These are phyloP conservation scores for Rickenella mellea DNA, from an alignment of 768 basidiomycete genomes.

Conservation along the genomic window DNA sequence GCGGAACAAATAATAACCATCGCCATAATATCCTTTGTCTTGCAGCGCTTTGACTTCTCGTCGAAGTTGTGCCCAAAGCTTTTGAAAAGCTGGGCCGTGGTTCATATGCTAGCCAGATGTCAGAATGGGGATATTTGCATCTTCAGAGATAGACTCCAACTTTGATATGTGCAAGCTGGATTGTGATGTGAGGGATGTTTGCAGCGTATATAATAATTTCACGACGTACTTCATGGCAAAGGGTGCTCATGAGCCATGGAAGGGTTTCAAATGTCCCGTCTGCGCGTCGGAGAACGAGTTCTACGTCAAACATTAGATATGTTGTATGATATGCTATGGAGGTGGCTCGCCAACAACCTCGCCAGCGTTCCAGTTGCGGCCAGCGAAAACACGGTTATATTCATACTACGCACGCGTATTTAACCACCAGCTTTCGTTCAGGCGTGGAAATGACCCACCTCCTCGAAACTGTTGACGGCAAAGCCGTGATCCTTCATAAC, in stretches of 20 bases:
- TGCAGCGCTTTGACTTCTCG: constrained; percentile 65
- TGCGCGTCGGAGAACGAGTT: constrained; percentile 61
- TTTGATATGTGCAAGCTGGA: constrained; percentile 75
- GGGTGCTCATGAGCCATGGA: constrained; percentile 62
- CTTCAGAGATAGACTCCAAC: constrained; percentile 21
- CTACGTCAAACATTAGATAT: constrained; percentile 25
- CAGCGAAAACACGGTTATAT: constrained; percentile 67
- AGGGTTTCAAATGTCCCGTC: constrained; percentile 53
- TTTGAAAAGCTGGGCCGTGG: constrained; percentile 69
- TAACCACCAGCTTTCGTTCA: not conserved
- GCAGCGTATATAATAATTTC: not conserved
- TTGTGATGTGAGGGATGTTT: constrained; percentile 4
- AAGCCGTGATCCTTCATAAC: constrained; percentile 78
- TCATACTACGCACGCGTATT: constrained; percentile 49
- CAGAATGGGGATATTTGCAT: not conserved
- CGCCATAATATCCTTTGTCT: constrained; percentile 70
- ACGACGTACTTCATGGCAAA: constrained; percentile 71
- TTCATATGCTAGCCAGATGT: constrained; percentile 55
- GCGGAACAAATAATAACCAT: constrained; percentile 37
- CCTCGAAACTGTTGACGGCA: constrained; percentile 69
- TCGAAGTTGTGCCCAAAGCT: constrained; percentile 58
- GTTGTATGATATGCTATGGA: not conserved
- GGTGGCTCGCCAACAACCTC: constrained; percentile 56
- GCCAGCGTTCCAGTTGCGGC: constrained; percentile 79
- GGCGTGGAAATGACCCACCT: constrained; percentile 35